Evolutionary conservation across 306 rosid species (phyloP), one percentile per base, ranked within the genome.

Genomic region (Myrica gale): DNA sequence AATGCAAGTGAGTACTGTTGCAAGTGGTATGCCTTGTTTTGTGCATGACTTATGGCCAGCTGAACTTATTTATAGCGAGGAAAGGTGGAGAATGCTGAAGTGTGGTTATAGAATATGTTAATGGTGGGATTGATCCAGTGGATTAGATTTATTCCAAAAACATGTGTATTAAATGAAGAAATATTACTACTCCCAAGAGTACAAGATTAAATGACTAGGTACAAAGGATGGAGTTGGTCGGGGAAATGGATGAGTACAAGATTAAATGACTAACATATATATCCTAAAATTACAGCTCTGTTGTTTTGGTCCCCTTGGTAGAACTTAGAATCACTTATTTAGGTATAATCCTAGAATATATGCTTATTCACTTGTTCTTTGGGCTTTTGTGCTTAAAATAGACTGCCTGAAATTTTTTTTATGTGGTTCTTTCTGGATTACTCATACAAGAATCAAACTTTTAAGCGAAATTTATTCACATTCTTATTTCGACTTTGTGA

Each of bases 11-110:
- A n/a, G n/a, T 21, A 3, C 41, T 46, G 5, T 32, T 26, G 37
- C 37, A 32, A 32, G 2, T 8, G 16, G 10, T 42, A 15, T 69
- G 76, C 76, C 58, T 2, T 41, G 69, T 56, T 66, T 48, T 48
- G 53, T 48, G 53, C 53, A 11, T 11, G 53, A 4, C 15, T 13
- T 10, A 32, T 55, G 71, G 37, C 16, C 16, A 26, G 54, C 12
- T 10, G 54, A 15, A 21, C 75, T 17, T n/a, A 81, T 85, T 81
- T 89, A 85, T 89, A 85, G 12, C 12, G 52, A 48, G 85, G 81
- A 71, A 12, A 69, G 10, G 12, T 69, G 67, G 6, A 57, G 74
- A 74, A 20, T 3, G 44, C 44, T 51, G 65, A 8, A 61, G 15
- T 8, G 51, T 13, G 37, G 37, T 68, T 13, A 0, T 5, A 9